Conservation (phyloP, 768 basidiomycete genomes). For the Chalciporus sphaerocephalus region DNA sequence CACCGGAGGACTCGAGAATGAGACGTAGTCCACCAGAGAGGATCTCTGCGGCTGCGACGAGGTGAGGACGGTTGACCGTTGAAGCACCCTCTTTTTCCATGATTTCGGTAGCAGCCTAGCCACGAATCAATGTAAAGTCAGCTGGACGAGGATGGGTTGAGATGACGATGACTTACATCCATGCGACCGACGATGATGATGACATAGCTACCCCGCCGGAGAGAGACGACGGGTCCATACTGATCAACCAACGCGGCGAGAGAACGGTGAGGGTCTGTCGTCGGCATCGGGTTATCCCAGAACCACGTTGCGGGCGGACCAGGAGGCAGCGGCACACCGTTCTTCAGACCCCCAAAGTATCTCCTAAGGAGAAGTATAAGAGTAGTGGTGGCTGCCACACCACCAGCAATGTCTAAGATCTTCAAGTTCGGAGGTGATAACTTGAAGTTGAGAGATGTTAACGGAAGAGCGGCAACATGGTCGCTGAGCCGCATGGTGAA, state of each 20-base stretch:
- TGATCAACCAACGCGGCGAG: slow-evolving; percentile 50
- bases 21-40: slow-evolving; percentile 53
- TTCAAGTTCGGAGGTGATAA: too few relatives aligned
- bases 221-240: slow-evolving; percentile 53
- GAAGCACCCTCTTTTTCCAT: slow-evolving; percentile 56
- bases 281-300: slow-evolving; percentile 14
- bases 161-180: slow-evolving; percentile 9
- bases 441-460: too few relatives aligned
- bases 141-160: slow-evolving; percentile 22
- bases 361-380: too few relatives aligned
- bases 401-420: too few relatives aligned
- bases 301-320: slow-evolving; percentile 16
- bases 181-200: slow-evolving; percentile 15
- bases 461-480: too few relatives aligned
- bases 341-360: background rate
- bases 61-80: slow-evolving; percentile 46
- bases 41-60: slow-evolving; percentile 50
- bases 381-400: too few relatives aligned
- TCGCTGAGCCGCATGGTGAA: too few relatives aligned
- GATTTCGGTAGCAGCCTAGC: slow-evolving; percentile 52
- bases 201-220: slow-evolving; percentile 40
- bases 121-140: too few relatives aligned
- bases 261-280: background rate
- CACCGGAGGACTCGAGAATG: slow-evolving; percentile 45
- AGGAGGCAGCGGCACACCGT: slow-evolving; percentile 13